These are phyloP conservation scores for Penium margaritaceum DNA, from an alignment of 139 green algal species.

Conservation along the genomic window DNA sequence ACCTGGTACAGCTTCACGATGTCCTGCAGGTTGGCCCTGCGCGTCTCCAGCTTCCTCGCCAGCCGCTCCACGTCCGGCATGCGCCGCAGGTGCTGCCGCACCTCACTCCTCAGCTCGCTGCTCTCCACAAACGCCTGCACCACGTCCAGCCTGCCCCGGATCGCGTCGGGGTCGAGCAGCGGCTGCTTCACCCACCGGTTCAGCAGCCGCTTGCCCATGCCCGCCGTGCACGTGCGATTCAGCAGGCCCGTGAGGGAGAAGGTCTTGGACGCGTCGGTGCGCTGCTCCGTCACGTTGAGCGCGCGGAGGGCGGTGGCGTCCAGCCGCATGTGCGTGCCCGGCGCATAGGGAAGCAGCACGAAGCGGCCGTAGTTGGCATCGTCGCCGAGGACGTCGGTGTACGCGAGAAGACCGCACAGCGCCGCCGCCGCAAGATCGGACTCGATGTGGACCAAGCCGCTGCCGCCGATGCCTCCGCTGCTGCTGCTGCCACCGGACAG, in stretches of 20 bases:
- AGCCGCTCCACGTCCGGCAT: slow-evolving; percentile 87
- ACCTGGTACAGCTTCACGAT: slow-evolving; percentile 66
- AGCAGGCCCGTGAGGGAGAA: slow-evolving; percentile 86
- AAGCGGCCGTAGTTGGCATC: slow-evolving; percentile 55
- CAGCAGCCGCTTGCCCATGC: slow-evolving; percentile 84
- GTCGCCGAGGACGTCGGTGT: slow-evolving; percentile 56
- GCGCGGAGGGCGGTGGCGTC: slow-evolving; percentile 69
- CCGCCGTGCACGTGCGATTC: slow-evolving; percentile 67
- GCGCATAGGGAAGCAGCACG: slow-evolving; percentile 64
- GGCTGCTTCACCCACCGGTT: slow-evolving; percentile 93
- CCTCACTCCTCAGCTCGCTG: slow-evolving; percentile 58
- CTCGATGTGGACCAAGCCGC: too few species aligned
- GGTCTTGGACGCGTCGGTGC: slow-evolving; percentile 58
- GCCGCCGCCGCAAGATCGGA: slow-evolving; percentile 10
- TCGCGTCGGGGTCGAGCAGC: slow-evolving; percentile 60
- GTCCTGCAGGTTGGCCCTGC: slow-evolving; percentile 65
- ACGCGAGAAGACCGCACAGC: slow-evolving; percentile 22
- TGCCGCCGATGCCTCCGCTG: too few species aligned
- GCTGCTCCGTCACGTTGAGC: slow-evolving; percentile 78
- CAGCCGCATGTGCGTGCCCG: slow-evolving; percentile 59
- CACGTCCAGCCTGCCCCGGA: slow-evolving; percentile 14
- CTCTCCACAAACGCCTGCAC: slow-evolving; percentile 61
- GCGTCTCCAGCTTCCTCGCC: slow-evolving; percentile 70
- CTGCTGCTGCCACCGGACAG: too few species aligned
- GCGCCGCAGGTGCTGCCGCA: slow-evolving; percentile 66